A percentile compares a stretch with the other conserved stretches of the same genome.
phyloP scores from a whole-genome alignment of 441 rosid genomes.

The Gossypium davidsonii region DNA sequence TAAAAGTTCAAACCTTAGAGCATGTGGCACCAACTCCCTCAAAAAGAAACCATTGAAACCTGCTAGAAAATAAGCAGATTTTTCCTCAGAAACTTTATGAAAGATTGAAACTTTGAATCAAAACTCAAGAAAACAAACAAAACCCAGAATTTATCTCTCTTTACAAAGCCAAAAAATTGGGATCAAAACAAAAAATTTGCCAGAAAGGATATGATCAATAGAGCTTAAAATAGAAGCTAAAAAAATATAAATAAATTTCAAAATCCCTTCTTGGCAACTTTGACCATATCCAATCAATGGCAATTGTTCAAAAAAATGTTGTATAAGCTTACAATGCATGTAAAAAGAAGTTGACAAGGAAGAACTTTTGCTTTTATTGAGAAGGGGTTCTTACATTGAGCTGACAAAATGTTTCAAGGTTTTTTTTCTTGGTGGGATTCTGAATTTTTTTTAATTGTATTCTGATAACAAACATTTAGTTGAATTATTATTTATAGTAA shows the following conservation, averaged over 20 bases:
- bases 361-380: background rate
- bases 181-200: slow-evolving; percentile 17
- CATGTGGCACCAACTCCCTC: slow-evolving; percentile 10
- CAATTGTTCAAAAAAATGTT: slow-evolving; percentile 8
- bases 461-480: background rate
- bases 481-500: background rate
- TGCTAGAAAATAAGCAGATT: background rate
- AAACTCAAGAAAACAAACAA: slow-evolving; percentile 23
- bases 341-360: background rate
- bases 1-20: slow-evolving; percentile 15
- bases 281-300: slow-evolving; percentile 35
- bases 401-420: background rate
- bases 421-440: background rate
- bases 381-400: background rate
- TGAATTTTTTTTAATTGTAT: background rate
- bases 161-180: slow-evolving; percentile 13
- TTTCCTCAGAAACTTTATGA: slow-evolving; percentile 13
- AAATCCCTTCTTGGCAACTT: slow-evolving; percentile 7
- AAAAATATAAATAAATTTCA: slow-evolving; percentile 4
- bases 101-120: slow-evolving; percentile 28
- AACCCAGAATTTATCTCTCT: slow-evolving; percentile 28
- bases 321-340: background rate
- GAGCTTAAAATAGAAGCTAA: slow-evolving; percentile 7
- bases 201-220: slow-evolving; percentile 12
- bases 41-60: slow-evolving; percentile 1